phyloP scores from a whole-genome alignment of 1,284 basidiomycete species.

The Apiotrichum sp. region DNA sequence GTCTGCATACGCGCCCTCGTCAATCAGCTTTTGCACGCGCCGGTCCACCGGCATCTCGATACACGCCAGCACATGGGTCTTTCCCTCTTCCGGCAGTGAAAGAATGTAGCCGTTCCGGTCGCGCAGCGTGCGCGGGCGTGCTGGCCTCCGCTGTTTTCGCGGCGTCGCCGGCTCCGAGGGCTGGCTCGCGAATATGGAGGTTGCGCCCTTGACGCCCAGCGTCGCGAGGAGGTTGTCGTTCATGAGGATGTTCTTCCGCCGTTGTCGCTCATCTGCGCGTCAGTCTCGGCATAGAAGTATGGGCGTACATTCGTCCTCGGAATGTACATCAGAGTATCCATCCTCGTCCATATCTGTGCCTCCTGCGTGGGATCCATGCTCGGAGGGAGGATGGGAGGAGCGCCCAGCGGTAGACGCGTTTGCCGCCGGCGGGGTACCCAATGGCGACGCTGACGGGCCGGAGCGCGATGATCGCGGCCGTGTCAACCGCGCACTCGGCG shows the following conservation, averaged over 20 bases:
- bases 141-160: too few relatives aligned
- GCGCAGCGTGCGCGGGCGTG: neutral
- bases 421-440: too few relatives aligned
- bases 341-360: neutral
- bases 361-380: too few relatives aligned
- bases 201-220: neutral
- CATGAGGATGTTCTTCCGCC: conserved; percentile 7
- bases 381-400: too few relatives aligned
- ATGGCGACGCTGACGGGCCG: too few relatives aligned
- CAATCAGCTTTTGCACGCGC: conserved; percentile 19
- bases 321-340: neutral
- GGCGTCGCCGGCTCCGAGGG: too few relatives aligned
- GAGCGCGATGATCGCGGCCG: too few relatives aligned
- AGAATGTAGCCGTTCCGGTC: conserved; percentile 32
- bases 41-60: conserved; percentile 32
- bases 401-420: too few relatives aligned
- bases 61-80: conserved; percentile 30
- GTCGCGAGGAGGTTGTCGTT: conserved; percentile 7
- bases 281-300: neutral
- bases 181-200: too few relatives aligned
- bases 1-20: conserved; percentile 30
- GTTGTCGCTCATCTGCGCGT: conserved; percentile 7
- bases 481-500: too few relatives aligned
- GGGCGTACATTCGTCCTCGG: neutral
- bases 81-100: conserved; percentile 22